Percentiles rank a stretch among this genome's conserved stretches.
Evolutionary conservation across 2,329 filamentous ascomycete species (phyloP).

Genomic region (Xylaria sp.): DNA sequence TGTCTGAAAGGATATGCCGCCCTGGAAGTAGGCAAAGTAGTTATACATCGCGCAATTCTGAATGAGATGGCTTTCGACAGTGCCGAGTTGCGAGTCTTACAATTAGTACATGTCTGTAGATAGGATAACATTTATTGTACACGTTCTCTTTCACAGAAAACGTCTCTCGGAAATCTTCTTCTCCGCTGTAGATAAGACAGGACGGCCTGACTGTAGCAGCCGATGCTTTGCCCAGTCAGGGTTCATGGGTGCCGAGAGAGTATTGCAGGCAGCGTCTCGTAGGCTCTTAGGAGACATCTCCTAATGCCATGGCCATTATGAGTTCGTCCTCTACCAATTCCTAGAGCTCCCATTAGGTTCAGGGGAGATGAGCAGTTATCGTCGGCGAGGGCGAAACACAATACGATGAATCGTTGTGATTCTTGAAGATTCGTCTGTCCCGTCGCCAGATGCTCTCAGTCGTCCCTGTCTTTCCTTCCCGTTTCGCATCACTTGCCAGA

Average conservation of each 20-base stretch:
- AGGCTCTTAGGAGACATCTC: background rate
- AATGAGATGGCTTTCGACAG: background rate
- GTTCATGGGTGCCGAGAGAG: background rate
- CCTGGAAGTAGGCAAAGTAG: background rate
- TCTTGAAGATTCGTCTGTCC: background rate
- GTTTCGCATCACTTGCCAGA: background rate
- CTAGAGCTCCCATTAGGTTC: background rate
- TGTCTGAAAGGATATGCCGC: slow-evolving; percentile 6
- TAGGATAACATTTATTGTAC: slow-evolving; percentile 17
- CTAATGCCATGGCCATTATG: background rate
- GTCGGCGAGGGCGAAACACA: background rate
- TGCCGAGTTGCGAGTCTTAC: background rate
- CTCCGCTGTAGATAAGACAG: background rate
- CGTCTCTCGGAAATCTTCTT: background rate
- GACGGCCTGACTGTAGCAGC: background rate
- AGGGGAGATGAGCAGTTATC: background rate
- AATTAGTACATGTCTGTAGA: slow-evolving; percentile 5
- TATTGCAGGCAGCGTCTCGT: background rate
- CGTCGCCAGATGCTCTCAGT: background rate
- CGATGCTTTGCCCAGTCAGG: background rate
- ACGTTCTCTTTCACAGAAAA: background rate
- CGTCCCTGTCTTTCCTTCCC: background rate
- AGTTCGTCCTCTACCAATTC: background rate
- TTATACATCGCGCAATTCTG: background rate
- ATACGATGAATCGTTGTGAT: background rate